Conservation (phyloP, 305 asterid species). For the Coffea humblotiana region DNA sequence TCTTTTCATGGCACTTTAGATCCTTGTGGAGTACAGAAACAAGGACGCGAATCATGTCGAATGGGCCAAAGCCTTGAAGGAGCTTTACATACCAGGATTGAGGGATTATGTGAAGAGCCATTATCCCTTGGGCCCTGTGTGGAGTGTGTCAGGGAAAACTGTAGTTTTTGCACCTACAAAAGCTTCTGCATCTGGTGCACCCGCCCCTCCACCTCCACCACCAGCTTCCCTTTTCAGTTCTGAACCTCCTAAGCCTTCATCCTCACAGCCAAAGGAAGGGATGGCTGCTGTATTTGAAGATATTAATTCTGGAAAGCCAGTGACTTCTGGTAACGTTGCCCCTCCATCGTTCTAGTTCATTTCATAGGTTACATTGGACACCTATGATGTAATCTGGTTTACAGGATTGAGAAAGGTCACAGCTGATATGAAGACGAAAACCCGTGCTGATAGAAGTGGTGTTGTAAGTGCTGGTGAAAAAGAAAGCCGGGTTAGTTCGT, state of each 20-base stretch:
- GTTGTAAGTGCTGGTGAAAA: constrained; percentile 62
- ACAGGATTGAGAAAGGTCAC: constrained; percentile 94
- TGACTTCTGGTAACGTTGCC: constrained; percentile 68
- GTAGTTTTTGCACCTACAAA: constrained; percentile 54
- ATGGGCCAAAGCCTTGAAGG: constrained; percentile 97
- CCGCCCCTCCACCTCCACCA: constrained; percentile 91
- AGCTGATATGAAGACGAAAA: constrained; percentile 93
- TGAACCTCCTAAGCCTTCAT: constrained; percentile 67
- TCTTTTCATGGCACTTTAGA: constrained; percentile 35
- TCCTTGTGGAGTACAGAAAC: constrained; percentile 90
- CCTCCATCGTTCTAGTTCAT: constrained; percentile 3
- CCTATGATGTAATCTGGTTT: constrained; percentile 17
- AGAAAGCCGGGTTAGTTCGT: constrained; percentile 44
- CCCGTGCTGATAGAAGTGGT: constrained; percentile 75
- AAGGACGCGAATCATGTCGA: constrained; percentile 91
- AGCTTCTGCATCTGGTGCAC: constrained; percentile 56
- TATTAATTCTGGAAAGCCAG: constrained; percentile 74
- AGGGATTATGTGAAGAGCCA: constrained; percentile 91
- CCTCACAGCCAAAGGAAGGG: constrained; percentile 80
- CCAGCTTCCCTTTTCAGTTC: constrained; percentile 79
- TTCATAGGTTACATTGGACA: constrained; percentile 4
- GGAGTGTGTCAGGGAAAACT: constrained; percentile 79
- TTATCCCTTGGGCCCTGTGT: constrained; percentile 94
- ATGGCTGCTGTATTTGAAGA: constrained; percentile 97
- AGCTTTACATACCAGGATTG: constrained; percentile 92